These are phyloP conservation scores for Carallia pectinifolia DNA, from an alignment of 345 rosid genomes.

Conservation along the genomic window DNA sequence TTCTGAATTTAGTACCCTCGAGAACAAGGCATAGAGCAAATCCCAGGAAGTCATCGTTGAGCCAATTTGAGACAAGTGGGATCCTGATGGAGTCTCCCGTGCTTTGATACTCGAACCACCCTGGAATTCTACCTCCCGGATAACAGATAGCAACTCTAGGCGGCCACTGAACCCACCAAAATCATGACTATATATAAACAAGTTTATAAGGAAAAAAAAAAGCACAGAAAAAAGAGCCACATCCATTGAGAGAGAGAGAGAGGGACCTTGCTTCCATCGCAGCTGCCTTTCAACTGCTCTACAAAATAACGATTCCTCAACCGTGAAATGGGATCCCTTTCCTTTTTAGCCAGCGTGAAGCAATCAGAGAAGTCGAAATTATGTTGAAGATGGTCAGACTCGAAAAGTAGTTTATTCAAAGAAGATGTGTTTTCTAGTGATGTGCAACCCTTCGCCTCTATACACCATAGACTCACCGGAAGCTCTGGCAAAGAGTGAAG, in stretches of 20 bases:
- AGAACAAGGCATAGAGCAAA: not conserved
- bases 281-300: too few species aligned
- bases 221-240: too few species aligned
- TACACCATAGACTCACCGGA: not conserved
- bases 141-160: too few species aligned
- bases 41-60: not conserved
- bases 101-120: too few species aligned
- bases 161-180: too few species aligned
- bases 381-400: not conserved
- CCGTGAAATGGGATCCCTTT: not conserved
- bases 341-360: not conserved
- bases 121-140: not conserved
- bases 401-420: not conserved
- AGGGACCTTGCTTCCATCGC: not conserved
- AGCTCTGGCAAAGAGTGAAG: slow-evolving; percentile 7
- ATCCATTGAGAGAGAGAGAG: not conserved
- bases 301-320: not conserved
- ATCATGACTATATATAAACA: not conserved
- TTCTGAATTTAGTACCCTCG: not conserved
- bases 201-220: too few species aligned
- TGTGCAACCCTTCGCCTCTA: not conserved
- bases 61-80: not conserved
- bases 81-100: too few species aligned
- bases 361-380: not conserved
- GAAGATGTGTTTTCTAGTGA: not conserved